These are phyloP conservation scores for Zhuliangozyma blackwelliae DNA, from an alignment of 1,139 yeast genomes.

Conservation along the genomic window DNA sequence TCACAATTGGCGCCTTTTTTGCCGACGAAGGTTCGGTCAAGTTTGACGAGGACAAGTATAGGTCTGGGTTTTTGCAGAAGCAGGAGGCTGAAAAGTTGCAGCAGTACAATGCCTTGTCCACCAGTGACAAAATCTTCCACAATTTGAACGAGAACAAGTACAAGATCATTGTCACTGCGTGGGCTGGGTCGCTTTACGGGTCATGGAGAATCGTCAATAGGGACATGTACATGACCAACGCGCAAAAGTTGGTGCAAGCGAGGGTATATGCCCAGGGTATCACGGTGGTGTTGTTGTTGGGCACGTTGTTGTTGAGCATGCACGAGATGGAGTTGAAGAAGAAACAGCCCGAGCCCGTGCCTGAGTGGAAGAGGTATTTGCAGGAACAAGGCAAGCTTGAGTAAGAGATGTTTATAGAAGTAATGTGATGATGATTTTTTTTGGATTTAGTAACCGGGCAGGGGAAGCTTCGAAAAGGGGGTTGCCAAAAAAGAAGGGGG, in stretches of 20 bases:
- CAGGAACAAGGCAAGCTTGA: constrained; percentile 12
- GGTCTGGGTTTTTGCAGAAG: constrained; percentile 14
- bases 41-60: constrained; percentile 50
- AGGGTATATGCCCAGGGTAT: constrained; percentile 89
- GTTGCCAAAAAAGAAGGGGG: no score
- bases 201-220: constrained; percentile 71
- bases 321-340: constrained; percentile 47
- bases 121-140: constrained; percentile 38
- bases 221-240: constrained; percentile 66
- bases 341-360: constrained; percentile 26
- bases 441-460: no score
- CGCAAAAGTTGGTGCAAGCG: constrained; percentile 86
- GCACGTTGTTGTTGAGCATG: constrained; percentile 56
- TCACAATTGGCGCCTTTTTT: constrained; percentile 47
- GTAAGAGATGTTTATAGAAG: no score
- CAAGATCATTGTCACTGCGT: constrained; percentile 65
- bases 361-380: constrained; percentile 31
- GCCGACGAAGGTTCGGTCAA: constrained; percentile 58
- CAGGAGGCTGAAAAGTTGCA: constrained; percentile 29
- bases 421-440: no score
- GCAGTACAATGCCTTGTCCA: constrained; percentile 42
- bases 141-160: constrained; percentile 57
- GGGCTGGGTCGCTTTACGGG: constrained; percentile 87
- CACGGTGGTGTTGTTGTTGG: constrained; percentile 58
- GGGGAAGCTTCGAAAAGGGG: no score